Percentiles rank a stretch among this genome's conserved stretches.
Conservation (phyloP, 495 filamentous ascomycete species). For the Choiromyces venosus region DNA sequence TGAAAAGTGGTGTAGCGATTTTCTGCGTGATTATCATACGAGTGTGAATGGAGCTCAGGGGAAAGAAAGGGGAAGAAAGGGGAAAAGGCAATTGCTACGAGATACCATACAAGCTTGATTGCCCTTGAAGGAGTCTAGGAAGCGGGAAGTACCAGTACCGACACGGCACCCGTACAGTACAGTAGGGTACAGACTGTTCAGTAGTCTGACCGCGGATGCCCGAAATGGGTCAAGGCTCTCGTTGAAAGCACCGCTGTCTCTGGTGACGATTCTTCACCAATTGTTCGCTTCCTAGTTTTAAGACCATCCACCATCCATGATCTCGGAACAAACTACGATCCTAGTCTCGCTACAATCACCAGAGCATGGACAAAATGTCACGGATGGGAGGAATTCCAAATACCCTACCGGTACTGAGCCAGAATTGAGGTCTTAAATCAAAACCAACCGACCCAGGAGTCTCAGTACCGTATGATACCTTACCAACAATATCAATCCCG, state of each 20-base stretch:
- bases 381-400: neutral
- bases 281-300: neutral
- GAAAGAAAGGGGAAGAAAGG: neutral
- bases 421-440: neutral
- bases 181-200: too few relatives aligned
- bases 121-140: neutral
- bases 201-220: too few relatives aligned
- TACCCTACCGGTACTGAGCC: neutral
- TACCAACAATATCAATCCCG: neutral
- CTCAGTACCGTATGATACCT: neutral
- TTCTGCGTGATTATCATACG: neutral
- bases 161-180: neutral
- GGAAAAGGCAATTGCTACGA: neutral
- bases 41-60: neutral
- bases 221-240: neutral
- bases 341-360: neutral
- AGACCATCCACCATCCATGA: neutral
- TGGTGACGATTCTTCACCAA: neutral
- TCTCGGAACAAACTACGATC: neutral
- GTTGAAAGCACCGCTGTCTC: neutral
- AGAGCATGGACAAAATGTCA: neutral
- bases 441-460: neutral
- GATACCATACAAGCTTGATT: neutral
- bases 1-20: neutral
- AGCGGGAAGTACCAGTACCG: neutral